Evolutionary conservation across 2,329 filamentous ascomycete species (phyloP).

Genomic region (Lithohypha guttulata): DNA sequence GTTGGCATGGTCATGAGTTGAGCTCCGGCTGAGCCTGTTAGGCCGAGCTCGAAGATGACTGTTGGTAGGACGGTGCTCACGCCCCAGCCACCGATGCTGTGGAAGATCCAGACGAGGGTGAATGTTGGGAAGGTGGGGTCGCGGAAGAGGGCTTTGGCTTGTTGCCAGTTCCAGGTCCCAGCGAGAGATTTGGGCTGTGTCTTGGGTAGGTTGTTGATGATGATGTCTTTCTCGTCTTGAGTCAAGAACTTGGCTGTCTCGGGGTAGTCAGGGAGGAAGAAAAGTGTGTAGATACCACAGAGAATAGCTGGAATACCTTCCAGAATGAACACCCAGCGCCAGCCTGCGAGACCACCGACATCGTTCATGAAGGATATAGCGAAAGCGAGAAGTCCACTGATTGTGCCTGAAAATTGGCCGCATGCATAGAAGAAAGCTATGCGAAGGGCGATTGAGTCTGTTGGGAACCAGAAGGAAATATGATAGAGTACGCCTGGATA

Average conservation of each 20-base stretch:
- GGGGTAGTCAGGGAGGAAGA: conserved; percentile 15
- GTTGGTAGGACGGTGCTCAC: conserved; percentile 33
- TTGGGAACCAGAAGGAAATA: conserved; percentile 33
- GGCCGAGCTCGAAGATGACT: conserved; percentile 35
- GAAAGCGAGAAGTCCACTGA: conserved; percentile 28
- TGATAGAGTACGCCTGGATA: conserved; percentile 29
- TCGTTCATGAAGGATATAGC: conserved; percentile 31
- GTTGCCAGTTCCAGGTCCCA: conserved; percentile 20
- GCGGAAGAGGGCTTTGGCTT: conserved; percentile 24
- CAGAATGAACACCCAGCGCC: conserved; percentile 33
- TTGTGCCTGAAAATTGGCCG: conserved; percentile 27
- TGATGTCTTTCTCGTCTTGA: conserved; percentile 7
- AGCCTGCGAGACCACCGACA: conserved; percentile 26
- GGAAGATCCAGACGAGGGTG: conserved; percentile 31
- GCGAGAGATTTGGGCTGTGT: conserved; percentile 8
- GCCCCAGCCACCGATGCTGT: conserved; percentile 35
- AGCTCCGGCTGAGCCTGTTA: conserved; percentile 32
- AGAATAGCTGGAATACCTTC: conserved; percentile 28
- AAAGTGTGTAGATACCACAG: conserved; percentile 12
- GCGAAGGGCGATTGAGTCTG: conserved; percentile 27
- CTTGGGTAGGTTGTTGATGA: conserved; percentile 23
- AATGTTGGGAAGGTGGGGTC: conserved; percentile 32
- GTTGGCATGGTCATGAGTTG: conserved; percentile 35
- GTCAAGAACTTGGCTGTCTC: conserved; percentile 19
- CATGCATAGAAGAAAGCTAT: conserved; percentile 32